Percentiles rank a stretch among this genome's conserved stretches.
Conservation (phyloP, 768 basidiomycete genomes). For the Neoboletus brunneissimus region DNA sequence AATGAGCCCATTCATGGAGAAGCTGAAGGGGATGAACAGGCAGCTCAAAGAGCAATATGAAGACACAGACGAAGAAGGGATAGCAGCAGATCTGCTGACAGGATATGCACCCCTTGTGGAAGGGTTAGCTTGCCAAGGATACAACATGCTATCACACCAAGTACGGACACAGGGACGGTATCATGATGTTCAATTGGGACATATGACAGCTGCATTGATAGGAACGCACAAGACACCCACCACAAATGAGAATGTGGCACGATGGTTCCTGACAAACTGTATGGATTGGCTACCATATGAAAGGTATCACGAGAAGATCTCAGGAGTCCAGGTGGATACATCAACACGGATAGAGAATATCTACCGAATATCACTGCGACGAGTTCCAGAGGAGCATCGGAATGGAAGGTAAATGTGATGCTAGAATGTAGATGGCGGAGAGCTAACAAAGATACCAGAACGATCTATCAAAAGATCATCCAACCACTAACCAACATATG, state of each 20-base stretch:
- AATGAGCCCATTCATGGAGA: not conserved
- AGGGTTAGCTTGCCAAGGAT: no score
- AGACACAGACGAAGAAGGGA: not conserved
- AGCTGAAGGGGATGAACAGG: not conserved
- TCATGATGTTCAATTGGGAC: not conserved
- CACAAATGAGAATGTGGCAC: no score
- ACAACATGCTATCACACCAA: not conserved
- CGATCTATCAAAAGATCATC: not conserved
- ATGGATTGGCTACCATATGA: no score
- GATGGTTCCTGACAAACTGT: no score
- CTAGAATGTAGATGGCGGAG: no score
- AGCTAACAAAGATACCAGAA: no score
- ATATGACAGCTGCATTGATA: not conserved
- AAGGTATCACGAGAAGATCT: no score
- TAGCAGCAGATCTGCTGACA: not conserved
- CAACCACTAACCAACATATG: not conserved
- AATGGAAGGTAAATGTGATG: no score
- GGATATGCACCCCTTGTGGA: not conserved
- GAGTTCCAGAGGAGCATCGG: rapidly evolving
- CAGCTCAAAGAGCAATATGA: not conserved
- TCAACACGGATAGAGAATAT: not conserved
- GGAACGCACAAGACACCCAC: no score
- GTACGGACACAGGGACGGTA: not conserved
- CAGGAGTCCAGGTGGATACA: not conserved
- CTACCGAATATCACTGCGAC: not conserved